Evolutionary conservation across 2,329 filamentous ascomycete species (phyloP), one percentile per base, ranked within the genome.

Genomic region (Diaporthe aspalathi): DNA sequence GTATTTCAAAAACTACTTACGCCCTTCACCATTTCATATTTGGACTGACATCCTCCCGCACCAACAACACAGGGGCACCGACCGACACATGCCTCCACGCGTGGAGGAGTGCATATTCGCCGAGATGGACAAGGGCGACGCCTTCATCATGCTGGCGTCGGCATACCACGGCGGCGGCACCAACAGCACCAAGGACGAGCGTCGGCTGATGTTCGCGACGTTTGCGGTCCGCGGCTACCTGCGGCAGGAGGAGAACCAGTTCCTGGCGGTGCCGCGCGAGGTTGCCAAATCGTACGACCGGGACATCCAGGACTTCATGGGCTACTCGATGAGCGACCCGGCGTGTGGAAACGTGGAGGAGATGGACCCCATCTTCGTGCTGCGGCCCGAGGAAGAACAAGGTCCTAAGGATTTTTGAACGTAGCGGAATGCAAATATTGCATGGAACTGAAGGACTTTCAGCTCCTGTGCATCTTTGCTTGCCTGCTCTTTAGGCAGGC

Each of bases 91-190:
- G 54, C 54, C 54, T 3, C 54, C 54, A 12, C 54, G 54, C 22
- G 54, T 60, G 35, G 54, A 60, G 6, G 54, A 60, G 54, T 60
- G 54, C 22, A 60, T 60, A 0, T 60, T 60, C 20, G 54, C 54
- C n/a, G 54, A 60, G 22, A 60, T 60, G 54, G 54, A 60, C 35
- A 60, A 60, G 54, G 54, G 54, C 16, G 54, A 60, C 35, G 54
- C 54, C n/a, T 60, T 60, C 22, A 60, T 60, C 35, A 60, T 60
- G 54, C 54, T 60, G 35, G 54, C 54, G 9, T 60, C 54, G 35
- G 35, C 54, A 20, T 60, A 43, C 35, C 54, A 60, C n/a, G 54
- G 54, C 16, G 54, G 54, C 5, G 54, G 54, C 0, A 43, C 38
- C 16, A 60, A 60, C 22, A 40, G 22, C 38, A 60, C 54, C 54